Evolutionary conservation across 2,329 filamentous ascomycete genomes (phyloP).

Genomic region (Seiridium unicorne): DNA sequence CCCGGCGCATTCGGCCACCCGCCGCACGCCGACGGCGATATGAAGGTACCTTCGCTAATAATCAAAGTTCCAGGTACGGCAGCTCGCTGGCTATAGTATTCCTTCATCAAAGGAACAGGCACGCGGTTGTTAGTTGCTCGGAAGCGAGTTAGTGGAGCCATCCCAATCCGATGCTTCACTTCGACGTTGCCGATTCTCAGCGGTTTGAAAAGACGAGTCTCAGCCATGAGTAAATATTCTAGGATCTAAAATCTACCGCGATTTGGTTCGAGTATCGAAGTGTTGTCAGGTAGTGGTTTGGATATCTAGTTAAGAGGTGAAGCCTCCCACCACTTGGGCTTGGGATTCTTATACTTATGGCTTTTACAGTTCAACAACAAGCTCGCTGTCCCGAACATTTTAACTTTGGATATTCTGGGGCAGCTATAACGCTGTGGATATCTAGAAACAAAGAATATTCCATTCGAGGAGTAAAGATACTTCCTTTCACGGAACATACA

Average conservation of each 20-base stretch:
- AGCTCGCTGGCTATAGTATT: constrained; percentile 26
- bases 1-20: constrained; percentile 49
- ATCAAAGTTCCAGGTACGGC: constrained; percentile 37
- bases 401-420: not conserved
- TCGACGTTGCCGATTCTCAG: constrained; percentile 20
- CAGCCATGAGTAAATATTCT: not conserved
- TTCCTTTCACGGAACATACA: not conserved
- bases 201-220: constrained; percentile 18
- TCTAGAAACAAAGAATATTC: not conserved
- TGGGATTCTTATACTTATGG: not conserved
- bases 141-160: constrained; percentile 53
- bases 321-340: not conserved
- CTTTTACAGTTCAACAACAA: not conserved
- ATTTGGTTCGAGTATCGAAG: too few species aligned
- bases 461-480: not conserved
- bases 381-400: not conserved
- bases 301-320: not conserved
- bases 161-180: constrained; percentile 20
- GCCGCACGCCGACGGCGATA: constrained; percentile 40
- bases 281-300: not conserved
- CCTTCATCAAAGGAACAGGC: constrained; percentile 31
- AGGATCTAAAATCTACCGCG: not conserved
- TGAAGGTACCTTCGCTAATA: constrained; percentile 53
- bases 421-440: too few species aligned
- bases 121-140: constrained; percentile 40